These are phyloP conservation scores for Silybum marianum DNA, from an alignment of 129 eudicot species.

Conservation along the genomic window DNA sequence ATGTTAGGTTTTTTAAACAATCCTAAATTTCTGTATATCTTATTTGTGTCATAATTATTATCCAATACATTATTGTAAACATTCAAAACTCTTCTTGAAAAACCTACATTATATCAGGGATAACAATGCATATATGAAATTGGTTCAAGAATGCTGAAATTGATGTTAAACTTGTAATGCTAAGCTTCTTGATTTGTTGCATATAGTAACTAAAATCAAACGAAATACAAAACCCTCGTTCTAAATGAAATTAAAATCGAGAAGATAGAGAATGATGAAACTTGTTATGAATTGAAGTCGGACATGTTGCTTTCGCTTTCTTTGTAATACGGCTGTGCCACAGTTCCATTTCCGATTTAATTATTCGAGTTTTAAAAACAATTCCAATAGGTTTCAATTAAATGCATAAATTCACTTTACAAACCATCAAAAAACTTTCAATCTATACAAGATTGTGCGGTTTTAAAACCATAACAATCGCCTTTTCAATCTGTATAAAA, in stretches of 20 bases:
- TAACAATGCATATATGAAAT: not conserved
- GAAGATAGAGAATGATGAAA: not conserved
- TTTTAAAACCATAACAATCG: too few relatives aligned
- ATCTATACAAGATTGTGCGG: not conserved
- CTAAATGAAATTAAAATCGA: not conserved
- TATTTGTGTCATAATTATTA: not conserved
- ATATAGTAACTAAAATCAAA: not conserved
- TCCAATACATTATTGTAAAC: not conserved
- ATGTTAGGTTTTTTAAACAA: not conserved
- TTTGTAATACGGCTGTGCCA: too few relatives aligned
- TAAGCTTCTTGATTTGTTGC: not conserved
- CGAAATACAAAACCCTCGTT: not conserved
- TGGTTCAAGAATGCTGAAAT: not conserved
- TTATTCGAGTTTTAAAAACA: not conserved
- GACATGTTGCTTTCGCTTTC: constrained; percentile 7
- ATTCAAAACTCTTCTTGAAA: not conserved
- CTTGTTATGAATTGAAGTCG: not conserved
- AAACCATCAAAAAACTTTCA: not conserved
- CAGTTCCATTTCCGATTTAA: constrained; percentile 1
- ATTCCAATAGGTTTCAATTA: not conserved
- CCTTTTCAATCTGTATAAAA: too few relatives aligned
- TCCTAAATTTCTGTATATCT: not conserved
- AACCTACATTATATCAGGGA: not conserved
- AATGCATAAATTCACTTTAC: too few relatives aligned
- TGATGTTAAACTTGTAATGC: not conserved